Conservation (phyloP, 2,329 filamentous ascomycete species). For the Beauveria brongniartii region DNA sequence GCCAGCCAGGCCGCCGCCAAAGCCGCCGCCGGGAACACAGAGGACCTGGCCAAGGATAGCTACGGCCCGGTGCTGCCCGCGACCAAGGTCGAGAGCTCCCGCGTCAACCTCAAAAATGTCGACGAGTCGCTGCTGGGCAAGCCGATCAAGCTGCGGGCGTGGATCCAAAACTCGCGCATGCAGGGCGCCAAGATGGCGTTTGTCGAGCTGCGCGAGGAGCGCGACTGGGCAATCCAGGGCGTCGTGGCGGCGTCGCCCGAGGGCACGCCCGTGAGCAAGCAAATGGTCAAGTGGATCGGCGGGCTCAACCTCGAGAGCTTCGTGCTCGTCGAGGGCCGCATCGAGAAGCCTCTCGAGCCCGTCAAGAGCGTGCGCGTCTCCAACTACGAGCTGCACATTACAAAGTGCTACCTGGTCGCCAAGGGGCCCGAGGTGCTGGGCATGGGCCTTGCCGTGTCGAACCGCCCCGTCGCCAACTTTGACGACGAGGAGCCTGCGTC, state of each 20-base stretch:
- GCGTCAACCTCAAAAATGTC: slow-evolving; percentile 55
- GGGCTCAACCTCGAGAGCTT: slow-evolving; percentile 72
- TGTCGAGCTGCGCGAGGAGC: slow-evolving; percentile 71
- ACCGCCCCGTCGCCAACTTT: slow-evolving; percentile 48
- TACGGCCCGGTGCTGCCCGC: slow-evolving; percentile 64
- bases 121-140: slow-evolving; percentile 58
- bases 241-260: slow-evolving; percentile 66
- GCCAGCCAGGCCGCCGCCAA: slow-evolving; percentile 61
- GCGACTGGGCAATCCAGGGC: slow-evolving; percentile 72
- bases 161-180: slow-evolving; percentile 78
- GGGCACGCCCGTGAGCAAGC: slow-evolving; percentile 58
- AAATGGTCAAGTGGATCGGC: slow-evolving; percentile 91
- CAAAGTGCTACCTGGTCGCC: slow-evolving; percentile 73
- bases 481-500: slow-evolving; percentile 43
- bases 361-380: slow-evolving; percentile 81
- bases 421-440: slow-evolving; percentile 50
- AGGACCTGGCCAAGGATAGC: slow-evolving; percentile 64
- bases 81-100: slow-evolving; percentile 47
- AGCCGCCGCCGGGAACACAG: slow-evolving; percentile 55
- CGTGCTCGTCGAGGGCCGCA: slow-evolving; percentile 69
- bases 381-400: slow-evolving; percentile 78
- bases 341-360: slow-evolving; percentile 76
- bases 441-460: slow-evolving; percentile 48
- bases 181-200: slow-evolving; percentile 92
- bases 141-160: slow-evolving; percentile 67